A percentile compares a stretch with the other conserved stretches of the same genome.
Evolutionary conservation across 2,329 filamentous ascomycete species (phyloP).

Genomic region (Trichophyton schoenleinii): DNA sequence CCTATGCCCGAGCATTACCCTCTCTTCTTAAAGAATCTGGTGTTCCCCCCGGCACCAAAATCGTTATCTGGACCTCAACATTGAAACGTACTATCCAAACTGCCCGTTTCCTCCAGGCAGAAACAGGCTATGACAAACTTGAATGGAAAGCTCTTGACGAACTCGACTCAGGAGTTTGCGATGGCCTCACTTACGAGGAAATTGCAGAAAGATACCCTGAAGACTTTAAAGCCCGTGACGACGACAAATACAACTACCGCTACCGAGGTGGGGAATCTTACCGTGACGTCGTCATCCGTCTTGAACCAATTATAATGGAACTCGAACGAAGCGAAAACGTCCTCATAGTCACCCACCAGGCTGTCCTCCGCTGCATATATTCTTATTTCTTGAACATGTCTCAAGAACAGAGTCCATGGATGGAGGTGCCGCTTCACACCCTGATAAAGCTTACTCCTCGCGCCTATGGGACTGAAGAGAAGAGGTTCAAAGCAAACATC

Average conservation of each 20-base stretch:
- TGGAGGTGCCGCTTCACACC: slow-evolving; percentile 93
- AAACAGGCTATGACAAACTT: slow-evolving; percentile 69
- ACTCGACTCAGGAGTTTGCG: slow-evolving; percentile 90
- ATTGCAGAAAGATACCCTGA: slow-evolving; percentile 86
- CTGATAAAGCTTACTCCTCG: slow-evolving; percentile 92
- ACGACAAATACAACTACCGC: slow-evolving; percentile 99
- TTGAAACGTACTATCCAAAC: slow-evolving; percentile 82
- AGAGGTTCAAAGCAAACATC: slow-evolving; percentile 79
- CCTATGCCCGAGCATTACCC: slow-evolving; percentile 75
- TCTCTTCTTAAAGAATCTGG: slow-evolving; percentile 75
- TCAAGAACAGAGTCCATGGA: slow-evolving; percentile 89
- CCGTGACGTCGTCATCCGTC: slow-evolving; percentile 89
- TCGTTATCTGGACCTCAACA: slow-evolving; percentile 66
- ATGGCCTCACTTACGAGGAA: slow-evolving; percentile 89
- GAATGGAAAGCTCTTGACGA: slow-evolving; percentile 99
- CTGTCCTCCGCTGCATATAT: slow-evolving; percentile 91
- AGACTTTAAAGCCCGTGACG: slow-evolving; percentile 88
- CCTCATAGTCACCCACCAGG: slow-evolving; percentile 94
- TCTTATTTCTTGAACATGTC: slow-evolving; percentile 98
- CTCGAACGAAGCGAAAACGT: slow-evolving; percentile 93
- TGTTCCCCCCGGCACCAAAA: slow-evolving; percentile 51
- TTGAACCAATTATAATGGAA: slow-evolving; percentile 99
- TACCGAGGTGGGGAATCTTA: slow-evolving; percentile 94
- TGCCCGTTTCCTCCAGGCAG: slow-evolving; percentile 62
- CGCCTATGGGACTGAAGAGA: slow-evolving; percentile 85